Percentiles rank a stretch among this genome's conserved stretches.
Conservation (phyloP, 495 filamentous ascomycete species). For the Xylaria bambusicola region DNA sequence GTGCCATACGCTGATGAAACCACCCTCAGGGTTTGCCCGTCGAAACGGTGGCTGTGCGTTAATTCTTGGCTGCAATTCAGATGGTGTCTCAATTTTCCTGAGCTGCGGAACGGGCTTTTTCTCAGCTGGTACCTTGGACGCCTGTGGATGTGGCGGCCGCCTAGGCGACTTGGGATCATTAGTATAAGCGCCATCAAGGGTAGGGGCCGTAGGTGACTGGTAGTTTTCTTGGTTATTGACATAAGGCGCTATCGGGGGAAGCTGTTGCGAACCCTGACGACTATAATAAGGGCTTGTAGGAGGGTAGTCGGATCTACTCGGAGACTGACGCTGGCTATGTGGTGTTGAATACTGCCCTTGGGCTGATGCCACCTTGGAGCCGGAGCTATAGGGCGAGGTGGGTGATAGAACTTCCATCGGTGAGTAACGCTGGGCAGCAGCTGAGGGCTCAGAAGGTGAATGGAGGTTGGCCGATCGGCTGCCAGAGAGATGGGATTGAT, state of each 20-base stretch:
- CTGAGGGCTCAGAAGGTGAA: slow-evolving; percentile 71
- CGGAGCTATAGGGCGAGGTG: slow-evolving; percentile 52
- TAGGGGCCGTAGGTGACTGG: slow-evolving; percentile 65
- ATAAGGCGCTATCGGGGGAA: slow-evolving; percentile 72
- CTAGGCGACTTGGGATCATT: slow-evolving; percentile 75
- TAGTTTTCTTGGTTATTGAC: slow-evolving; percentile 63
- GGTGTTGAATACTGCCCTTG: slow-evolving; percentile 45
- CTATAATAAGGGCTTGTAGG: slow-evolving; percentile 52
- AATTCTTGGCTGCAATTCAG: slow-evolving; percentile 78
- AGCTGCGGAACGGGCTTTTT: slow-evolving; percentile 86
- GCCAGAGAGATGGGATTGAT: slow-evolving; percentile 57
- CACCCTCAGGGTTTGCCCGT: slow-evolving; percentile 93
- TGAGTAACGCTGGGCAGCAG: slow-evolving; percentile 88
- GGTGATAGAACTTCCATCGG: slow-evolving; percentile 81
- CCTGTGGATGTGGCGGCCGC: slow-evolving; percentile 49
- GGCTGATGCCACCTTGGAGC: slow-evolving; percentile 38
- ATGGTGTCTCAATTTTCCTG: slow-evolving; percentile 67
- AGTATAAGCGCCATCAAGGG: slow-evolving; percentile 70
- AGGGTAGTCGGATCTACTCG: slow-evolving; percentile 50
- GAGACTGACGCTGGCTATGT: slow-evolving; percentile 51
- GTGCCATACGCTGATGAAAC: slow-evolving; percentile 94
- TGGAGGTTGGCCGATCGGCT: slow-evolving; percentile 50
- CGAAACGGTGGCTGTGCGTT: slow-evolving; percentile 88
- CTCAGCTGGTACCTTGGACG: slow-evolving; percentile 48
- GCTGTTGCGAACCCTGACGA: slow-evolving; percentile 55